Base-by-base conservation (phyloP, 2,329 filamentous ascomycete species). In the Curvularia hawaiiensis region DNA sequence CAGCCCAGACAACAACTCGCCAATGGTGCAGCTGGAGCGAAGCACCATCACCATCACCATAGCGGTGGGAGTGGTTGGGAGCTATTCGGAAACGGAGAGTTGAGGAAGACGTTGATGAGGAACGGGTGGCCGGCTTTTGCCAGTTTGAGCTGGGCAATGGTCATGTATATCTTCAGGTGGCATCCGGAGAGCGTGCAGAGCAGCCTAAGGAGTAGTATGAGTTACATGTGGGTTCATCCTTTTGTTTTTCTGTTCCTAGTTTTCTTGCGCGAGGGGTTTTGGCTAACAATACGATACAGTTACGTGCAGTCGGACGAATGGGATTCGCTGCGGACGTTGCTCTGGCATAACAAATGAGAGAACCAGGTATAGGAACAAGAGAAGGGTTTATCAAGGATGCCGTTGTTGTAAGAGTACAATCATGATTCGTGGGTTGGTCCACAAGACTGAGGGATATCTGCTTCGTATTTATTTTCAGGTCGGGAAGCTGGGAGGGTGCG, bases 111-210 rank as follows among this genome's bases (percentile, higher is more conserved):
- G 54, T 62, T 80, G 52, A 70, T 76, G 46, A 72, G 77, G 74
- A 89, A 94, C 72, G 91, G 91, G 54, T 99, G 95, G 94, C 92
- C 94, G 1, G 89, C 89, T 2, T 99, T 99, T 79, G 94, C 95
- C 41, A 90, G 89, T 67, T 70, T 94, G 63, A 96, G 90, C 72
- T 99, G 95, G 95, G 95, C 89, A 4, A 82, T 87, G 71, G 92
- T 99, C 63, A 99, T 99, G 95, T 92, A 94, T 79, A 79, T 99
- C 60, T 99, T 97, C 82, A 86, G 90, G 69, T 91, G 90, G 85
- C 88, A 98, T 79, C 92, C 95, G 5, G 91, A 96, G 69, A 91
- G 90, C 55, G 84, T 99, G 73, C 95, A 97, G 83, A 87, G 88
- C 59, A 97, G 93, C 77, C 79, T 99, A 82, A 85, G 92, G 76